Evolutionary conservation across 768 basidiomycete genomes (phyloP).

Genomic region (Rhizopogon rudus): DNA sequence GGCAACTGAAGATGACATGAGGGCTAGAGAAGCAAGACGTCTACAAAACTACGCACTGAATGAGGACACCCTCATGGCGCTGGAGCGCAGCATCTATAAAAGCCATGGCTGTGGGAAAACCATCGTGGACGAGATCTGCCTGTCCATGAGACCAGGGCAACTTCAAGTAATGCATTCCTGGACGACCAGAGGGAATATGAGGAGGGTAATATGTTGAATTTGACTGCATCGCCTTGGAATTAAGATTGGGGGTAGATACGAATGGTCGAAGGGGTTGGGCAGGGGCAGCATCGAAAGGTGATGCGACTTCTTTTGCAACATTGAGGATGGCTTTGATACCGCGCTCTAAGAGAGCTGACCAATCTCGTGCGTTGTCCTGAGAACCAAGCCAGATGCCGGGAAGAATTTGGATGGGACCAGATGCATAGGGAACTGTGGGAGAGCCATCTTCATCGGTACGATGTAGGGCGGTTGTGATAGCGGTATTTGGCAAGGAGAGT

Average conservation of each 20-base stretch:
- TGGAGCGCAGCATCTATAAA: conserved; percentile 76
- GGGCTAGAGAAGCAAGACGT: conserved; percentile 8
- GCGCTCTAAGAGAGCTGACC: conserved; percentile 61
- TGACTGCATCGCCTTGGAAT: conserved; percentile 26
- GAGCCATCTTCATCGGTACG: conserved; percentile 63
- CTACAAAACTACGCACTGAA: conserved; percentile 60
- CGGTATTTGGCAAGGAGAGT: conserved; percentile 58
- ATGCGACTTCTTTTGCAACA: conserved; percentile 86
- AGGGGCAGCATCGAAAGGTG: conserved; percentile 53
- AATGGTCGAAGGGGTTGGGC: conserved; percentile 53
- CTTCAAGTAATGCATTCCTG: conserved; percentile 83
- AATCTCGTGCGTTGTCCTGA: conserved; percentile 87
- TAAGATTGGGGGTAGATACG: conserved; percentile 65
- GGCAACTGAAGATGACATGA: conserved; percentile 55
- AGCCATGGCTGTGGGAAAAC: conserved; percentile 75
- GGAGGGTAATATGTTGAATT: conserved; percentile 61
- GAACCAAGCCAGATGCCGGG: conserved; percentile 88
- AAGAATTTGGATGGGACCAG: conserved; percentile 81
- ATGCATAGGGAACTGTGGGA: conserved; percentile 62
- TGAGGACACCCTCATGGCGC: conserved; percentile 74
- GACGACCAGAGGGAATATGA: conserved; percentile 63
- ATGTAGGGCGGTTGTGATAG: conserved; percentile 47
- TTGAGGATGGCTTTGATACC: conserved; percentile 82
- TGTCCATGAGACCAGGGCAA: conserved; percentile 95
- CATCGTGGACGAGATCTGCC: conserved; percentile 73